Evolutionary conservation across 2,329 filamentous ascomycete species (phyloP), one percentile per base, ranked within the genome.

Genomic region (Hypoxylon sp.): DNA sequence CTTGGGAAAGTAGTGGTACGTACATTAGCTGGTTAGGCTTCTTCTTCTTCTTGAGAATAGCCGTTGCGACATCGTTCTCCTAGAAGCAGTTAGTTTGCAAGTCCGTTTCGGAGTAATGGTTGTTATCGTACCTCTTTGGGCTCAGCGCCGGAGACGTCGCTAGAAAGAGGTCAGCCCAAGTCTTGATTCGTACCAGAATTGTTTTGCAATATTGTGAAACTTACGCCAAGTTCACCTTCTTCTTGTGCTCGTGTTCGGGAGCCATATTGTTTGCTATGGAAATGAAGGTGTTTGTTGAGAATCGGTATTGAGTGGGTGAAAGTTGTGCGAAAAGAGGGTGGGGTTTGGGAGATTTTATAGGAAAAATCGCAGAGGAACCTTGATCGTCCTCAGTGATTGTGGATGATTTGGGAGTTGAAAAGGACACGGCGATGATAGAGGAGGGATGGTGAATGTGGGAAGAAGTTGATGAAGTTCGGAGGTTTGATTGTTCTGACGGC

Each of bases 11-110:
- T 33, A 42, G 26, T 33, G 39, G 24, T 54, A 50, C 59, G 37
- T 87, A 97, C 94, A 99, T 97, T 81, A 99, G 85, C 79, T 95
- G 97, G 85, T 99, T 99, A 77, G 94, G 94, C 93, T 99, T 99
- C 94, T 99, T 99, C 92, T 99, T 99, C 89, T 98, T 98, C 87
- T 98, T 98, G 78, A 99, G 89, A 77, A 99, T 99, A 75, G 96
- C 96, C 50, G 96, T 99, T 59, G 96, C 90, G 70, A 91, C 94
- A 80, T 97, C 96, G 81, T 98, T 93, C 77, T 94, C 91, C 91
- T 97, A 78, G 66, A 71, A 48, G 31, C 46, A 33, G 63, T 73
- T 65, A 75, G 72, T 74, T 69, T 74, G 46, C 66, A 72, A 68
- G 63, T 39, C 65, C 61, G 60, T 62, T 57, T 53, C 50, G 42